Conservation (phyloP, 495 filamentous ascomycete genomes). For the Poronia punctata region DNA sequence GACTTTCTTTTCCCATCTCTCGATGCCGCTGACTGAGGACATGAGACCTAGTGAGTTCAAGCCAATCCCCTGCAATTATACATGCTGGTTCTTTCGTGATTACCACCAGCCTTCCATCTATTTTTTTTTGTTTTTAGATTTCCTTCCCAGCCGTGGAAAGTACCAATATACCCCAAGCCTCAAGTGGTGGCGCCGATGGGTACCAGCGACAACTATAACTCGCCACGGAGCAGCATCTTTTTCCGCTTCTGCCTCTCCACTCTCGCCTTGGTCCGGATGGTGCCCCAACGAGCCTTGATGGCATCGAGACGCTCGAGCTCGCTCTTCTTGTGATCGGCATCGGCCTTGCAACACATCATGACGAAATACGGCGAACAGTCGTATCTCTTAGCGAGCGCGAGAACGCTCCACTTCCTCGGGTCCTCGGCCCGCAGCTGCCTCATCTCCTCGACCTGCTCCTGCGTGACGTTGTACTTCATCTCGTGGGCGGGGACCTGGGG, state of each 20-base stretch:
- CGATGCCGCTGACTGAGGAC: no score
- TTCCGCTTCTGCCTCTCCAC: slow-evolving; percentile 66
- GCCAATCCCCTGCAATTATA: no score
- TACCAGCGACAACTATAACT: no score
- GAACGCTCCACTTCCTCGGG: slow-evolving; percentile 65
- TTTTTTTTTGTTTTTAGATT: background rate
- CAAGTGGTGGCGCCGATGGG: no score
- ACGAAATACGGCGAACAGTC: slow-evolving; percentile 74
- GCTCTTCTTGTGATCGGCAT: slow-evolving; percentile 31
- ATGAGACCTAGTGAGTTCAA: no score
- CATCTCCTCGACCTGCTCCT: slow-evolving; percentile 72
- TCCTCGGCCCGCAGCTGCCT: slow-evolving; percentile 58
- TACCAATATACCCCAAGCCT: no score
- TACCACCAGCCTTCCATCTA: background rate
- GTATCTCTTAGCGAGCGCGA: slow-evolving; percentile 63
- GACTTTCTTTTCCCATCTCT: no score
- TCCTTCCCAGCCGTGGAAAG: no score
- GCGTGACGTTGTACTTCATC: slow-evolving; percentile 70
- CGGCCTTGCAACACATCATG: slow-evolving; percentile 41
- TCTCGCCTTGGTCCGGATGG: slow-evolving; percentile 59
- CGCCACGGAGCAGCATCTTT: slow-evolving; percentile 48
- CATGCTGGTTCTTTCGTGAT: no score
- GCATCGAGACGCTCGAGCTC: slow-evolving; percentile 41
- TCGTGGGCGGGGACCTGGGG: slow-evolving; percentile 38
- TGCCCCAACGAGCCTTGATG: slow-evolving; percentile 66